Evolutionary conservation across 768 basidiomycete species (phyloP).

Genomic region (Pisolithus orientalis): DNA sequence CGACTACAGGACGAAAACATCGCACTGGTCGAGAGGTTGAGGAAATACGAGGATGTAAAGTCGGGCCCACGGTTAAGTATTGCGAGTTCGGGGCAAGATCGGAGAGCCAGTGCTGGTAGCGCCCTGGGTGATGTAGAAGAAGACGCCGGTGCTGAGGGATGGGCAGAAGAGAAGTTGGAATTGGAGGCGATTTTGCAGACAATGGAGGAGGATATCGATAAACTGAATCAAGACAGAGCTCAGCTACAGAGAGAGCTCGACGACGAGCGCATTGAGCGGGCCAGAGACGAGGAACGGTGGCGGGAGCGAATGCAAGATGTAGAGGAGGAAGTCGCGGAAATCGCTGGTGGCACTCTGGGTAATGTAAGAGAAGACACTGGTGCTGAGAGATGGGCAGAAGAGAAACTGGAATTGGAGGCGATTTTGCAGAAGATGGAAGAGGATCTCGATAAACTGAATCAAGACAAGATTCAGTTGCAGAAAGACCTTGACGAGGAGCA

Average conservation of each 20-base stretch:
- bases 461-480: constrained; percentile 41
- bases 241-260: constrained; percentile 42
- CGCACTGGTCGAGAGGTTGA: constrained; percentile 48
- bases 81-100: constrained; percentile 28
- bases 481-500: constrained; percentile 48
- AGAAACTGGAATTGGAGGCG: constrained; percentile 51
- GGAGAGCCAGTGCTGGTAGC: constrained; percentile 48
- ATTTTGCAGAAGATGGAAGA: constrained; percentile 34
- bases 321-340: constrained; percentile 59
- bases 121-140: constrained; percentile 58
- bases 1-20: constrained; percentile 85
- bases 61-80: constrained; percentile 21
- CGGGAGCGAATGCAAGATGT: constrained; percentile 66
- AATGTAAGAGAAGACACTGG: constrained; percentile 11
- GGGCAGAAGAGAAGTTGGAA: constrained; percentile 64
- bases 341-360: constrained; percentile 40
- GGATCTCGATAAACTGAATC: constrained; percentile 34
- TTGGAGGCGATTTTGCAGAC: constrained; percentile 42
- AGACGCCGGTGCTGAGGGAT: constrained; percentile 55
- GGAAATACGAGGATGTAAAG: constrained; percentile 44
- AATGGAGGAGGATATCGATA: constrained; percentile 29
- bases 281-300: constrained; percentile 64
- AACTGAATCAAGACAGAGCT: constrained; percentile 41
- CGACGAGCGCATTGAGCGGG: constrained; percentile 51
- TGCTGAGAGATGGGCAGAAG: constrained; percentile 66